phyloP scores from a whole-genome alignment of 2,329 filamentous ascomycete genomes.

The Ophiostoma tasmaniense region DNA sequence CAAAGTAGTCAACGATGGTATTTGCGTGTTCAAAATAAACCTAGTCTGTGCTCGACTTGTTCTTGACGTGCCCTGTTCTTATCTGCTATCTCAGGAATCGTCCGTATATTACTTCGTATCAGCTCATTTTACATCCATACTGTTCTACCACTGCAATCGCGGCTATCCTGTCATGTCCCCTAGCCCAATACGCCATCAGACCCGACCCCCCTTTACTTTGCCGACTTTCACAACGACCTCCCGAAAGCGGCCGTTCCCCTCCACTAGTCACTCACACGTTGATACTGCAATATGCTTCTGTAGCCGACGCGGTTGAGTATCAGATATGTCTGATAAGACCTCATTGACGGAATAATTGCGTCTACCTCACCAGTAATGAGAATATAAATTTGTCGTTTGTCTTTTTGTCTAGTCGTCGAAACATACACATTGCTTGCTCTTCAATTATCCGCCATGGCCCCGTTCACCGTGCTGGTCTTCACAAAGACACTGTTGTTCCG shows the following conservation, averaged over 20 bases:
- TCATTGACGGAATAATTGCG: background rate
- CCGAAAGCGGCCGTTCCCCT: background rate
- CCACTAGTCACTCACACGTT: background rate
- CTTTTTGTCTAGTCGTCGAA: background rate
- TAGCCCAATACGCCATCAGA: background rate
- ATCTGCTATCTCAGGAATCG: background rate
- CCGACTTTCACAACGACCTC: background rate
- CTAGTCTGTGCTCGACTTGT: background rate
- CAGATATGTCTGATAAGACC: background rate
- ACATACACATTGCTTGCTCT: background rate
- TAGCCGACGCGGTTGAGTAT: background rate
- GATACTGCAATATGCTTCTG: background rate
- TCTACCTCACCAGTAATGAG: background rate
- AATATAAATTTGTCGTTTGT: background rate
- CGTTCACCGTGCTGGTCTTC: slow-evolving; percentile 32
- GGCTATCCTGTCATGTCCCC: background rate
- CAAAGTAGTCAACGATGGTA: background rate
- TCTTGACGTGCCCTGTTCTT: background rate
- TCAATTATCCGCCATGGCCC: background rate
- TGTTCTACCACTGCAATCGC: background rate
- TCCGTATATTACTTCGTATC: background rate
- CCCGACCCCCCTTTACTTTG: background rate
- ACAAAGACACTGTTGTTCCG: slow-evolving; percentile 33
- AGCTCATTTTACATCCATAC: background rate
- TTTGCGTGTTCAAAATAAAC: background rate